Evolutionary conservation across 257 asterid genomes (phyloP).

Genomic region (Nicotiana tomentosiformis): DNA sequence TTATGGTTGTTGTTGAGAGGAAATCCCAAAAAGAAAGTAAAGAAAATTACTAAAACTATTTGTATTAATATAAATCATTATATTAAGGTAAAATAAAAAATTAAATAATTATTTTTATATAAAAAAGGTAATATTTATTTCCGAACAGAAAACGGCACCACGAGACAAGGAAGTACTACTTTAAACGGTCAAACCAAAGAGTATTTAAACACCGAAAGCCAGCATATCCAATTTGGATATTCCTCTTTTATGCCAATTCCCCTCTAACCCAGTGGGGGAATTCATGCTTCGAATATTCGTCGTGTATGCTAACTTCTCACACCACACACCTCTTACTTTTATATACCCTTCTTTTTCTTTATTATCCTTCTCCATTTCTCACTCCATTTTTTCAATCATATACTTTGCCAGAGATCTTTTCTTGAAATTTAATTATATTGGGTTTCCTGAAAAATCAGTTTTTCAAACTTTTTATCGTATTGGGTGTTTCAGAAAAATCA

Average conservation of each 20-base stretch:
- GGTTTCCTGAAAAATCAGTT: background rate
- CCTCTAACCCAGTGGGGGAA: background rate
- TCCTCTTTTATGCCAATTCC: background rate
- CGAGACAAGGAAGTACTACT: background rate
- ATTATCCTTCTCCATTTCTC: background rate
- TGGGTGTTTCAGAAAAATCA: background rate
- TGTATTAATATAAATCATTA: no score
- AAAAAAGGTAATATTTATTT: no score
- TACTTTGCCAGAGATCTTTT: no score
- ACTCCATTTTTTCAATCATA: background rate
- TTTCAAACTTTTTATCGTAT: no score
- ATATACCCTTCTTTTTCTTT: background rate
- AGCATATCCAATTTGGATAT: constrained; percentile 5
- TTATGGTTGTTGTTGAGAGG: no score
- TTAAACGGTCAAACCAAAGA: constrained; percentile 2
- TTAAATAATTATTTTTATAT: no score
- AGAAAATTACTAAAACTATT: no score
- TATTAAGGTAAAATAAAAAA: no score
- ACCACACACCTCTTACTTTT: background rate
- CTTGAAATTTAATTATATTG: background rate
- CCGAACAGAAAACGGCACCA: no score
- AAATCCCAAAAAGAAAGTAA: no score
- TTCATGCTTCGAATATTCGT: constrained; percentile 1
- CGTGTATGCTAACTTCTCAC: background rate
- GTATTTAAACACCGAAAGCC: background rate